These are phyloP conservation scores for Talaromyces sp. DNA, from an alignment of 2,329 filamentous ascomycete species.

Conservation along the genomic window DNA sequence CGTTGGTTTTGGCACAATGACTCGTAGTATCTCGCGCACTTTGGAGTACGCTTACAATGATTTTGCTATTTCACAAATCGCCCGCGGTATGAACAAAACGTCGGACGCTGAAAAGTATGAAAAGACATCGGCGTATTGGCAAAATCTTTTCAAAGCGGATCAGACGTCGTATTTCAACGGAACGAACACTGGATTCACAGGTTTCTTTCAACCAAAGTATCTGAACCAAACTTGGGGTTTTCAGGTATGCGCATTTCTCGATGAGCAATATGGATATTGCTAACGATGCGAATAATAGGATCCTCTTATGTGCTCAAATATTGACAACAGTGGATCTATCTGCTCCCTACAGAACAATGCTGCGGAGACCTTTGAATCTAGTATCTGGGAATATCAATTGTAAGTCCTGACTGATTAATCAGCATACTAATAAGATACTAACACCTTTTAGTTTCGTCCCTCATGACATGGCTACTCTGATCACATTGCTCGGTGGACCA, in stretches of 20 bases:
- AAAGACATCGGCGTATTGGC: constrained; percentile 54
- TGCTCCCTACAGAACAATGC: constrained; percentile 31
- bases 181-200: constrained; percentile 60
- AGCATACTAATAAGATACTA: constrained; percentile 49
- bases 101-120: constrained; percentile 45
- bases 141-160: constrained; percentile 61
- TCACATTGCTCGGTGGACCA: constrained; percentile 59
- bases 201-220: constrained; percentile 67
- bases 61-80: constrained; percentile 61
- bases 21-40: constrained; percentile 65
- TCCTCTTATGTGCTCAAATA: constrained; percentile 56
- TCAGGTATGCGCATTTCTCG: constrained; percentile 46
- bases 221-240: constrained; percentile 65
- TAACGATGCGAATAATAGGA: constrained; percentile 43
- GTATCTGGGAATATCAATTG: constrained; percentile 34
- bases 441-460: constrained; percentile 49
- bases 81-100: constrained; percentile 52
- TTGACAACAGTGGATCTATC: constrained; percentile 42
- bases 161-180: constrained; percentile 56
- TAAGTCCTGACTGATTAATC: constrained; percentile 47
- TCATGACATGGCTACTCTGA: constrained; percentile 50
- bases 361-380: constrained; percentile 32
- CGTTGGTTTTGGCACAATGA: constrained; percentile 63
- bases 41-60: constrained; percentile 76
- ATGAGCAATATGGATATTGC: neutral